These are phyloP conservation scores for Xylaria bambusicola DNA, from an alignment of 495 filamentous ascomycete species.

Conservation along the genomic window DNA sequence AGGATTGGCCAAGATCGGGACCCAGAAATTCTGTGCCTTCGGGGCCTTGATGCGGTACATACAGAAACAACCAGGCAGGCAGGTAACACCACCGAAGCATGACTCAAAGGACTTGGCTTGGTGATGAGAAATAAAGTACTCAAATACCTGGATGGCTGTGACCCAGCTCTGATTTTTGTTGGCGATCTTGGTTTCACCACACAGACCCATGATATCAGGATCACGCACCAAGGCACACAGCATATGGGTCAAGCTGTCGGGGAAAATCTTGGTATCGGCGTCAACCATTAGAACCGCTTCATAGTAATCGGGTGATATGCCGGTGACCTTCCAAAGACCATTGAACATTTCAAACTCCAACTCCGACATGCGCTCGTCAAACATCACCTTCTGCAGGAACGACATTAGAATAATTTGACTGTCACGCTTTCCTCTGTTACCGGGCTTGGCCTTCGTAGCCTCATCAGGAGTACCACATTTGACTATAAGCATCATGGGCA, in stretches of 20 bases:
- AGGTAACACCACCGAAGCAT: constrained; percentile 98
- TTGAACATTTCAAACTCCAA: constrained; percentile 99
- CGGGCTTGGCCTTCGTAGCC: constrained; percentile 75
- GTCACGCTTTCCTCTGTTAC: constrained; percentile 97
- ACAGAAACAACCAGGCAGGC: constrained; percentile 98
- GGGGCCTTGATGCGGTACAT: constrained; percentile 99
- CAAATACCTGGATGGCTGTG: constrained; percentile 99
- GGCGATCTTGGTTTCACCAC: constrained; percentile 98
- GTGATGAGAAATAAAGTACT: constrained; percentile 99
- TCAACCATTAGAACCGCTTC: constrained; percentile 98
- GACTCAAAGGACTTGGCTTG: constrained; percentile 96
- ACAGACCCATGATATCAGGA: constrained; percentile 98
- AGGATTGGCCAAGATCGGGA: constrained; percentile 96
- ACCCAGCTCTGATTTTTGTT: constrained; percentile 97
- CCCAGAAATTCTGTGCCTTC: constrained; percentile 99
- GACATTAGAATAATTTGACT: constrained; percentile 99
- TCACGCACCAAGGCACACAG: constrained; percentile 98
- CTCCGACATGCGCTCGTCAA: constrained; percentile 99
- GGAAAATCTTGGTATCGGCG: constrained; percentile 98
- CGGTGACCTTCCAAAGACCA: constrained; percentile 96
- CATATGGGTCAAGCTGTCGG: constrained; percentile 98
- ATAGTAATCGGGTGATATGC: constrained; percentile 96
- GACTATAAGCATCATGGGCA: constrained; percentile 98
- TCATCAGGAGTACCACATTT: constrained; percentile 96
- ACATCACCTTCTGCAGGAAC: constrained; percentile 99